Evolutionary conservation across 805 yeast genomes (phyloP).

Genomic region (Starmerella lactis-condensi): DNA sequence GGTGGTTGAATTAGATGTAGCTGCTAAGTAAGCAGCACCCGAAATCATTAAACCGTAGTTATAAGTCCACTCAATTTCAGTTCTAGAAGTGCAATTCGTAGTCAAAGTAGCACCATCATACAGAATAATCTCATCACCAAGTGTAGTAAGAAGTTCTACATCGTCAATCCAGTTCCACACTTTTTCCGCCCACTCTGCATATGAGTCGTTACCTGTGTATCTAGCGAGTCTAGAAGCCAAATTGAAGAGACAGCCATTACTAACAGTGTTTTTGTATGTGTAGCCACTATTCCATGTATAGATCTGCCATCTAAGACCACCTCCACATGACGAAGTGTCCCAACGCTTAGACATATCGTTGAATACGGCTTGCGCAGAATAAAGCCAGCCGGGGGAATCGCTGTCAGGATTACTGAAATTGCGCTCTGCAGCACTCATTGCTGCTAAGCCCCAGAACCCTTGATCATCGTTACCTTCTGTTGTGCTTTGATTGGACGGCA

Average conservation of each 20-base stretch:
- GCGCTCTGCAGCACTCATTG: conserved; percentile 66
- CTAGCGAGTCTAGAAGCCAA: conserved; percentile 70
- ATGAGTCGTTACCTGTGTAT: conserved; percentile 51
- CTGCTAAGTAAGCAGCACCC: conserved; percentile 52
- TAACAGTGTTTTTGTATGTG: conserved; percentile 68
- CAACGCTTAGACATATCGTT: conserved; percentile 69
- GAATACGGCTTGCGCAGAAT: conserved; percentile 66
- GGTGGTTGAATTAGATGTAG: conserved; percentile 30
- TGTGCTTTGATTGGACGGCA: conserved; percentile 63
- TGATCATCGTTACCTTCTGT: conserved; percentile 91
- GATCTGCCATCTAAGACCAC: conserved; percentile 86
- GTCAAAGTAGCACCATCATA: conserved; percentile 50
- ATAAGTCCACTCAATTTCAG: conserved; percentile 51
- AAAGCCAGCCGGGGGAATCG: conserved; percentile 50
- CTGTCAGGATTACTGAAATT: conserved; percentile 55
- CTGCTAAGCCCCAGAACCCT: conserved; percentile 82
- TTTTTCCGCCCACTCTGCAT: conserved; percentile 52
- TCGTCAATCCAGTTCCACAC: conserved; percentile 62
- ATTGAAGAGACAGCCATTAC: conserved; percentile 70
- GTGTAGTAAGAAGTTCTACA: conserved; percentile 26
- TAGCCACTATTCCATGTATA: conserved; percentile 78
- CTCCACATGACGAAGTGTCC: conserved; percentile 46
- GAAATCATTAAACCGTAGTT: conserved; percentile 52
- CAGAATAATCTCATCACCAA: conserved; percentile 24
- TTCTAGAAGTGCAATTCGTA: conserved; percentile 31